A percentile compares a stretch with the other conserved stretches of the same genome.
Evolutionary conservation across 345 rosid genomes (phyloP).

Genomic region (Orychophragmus violaceus): DNA sequence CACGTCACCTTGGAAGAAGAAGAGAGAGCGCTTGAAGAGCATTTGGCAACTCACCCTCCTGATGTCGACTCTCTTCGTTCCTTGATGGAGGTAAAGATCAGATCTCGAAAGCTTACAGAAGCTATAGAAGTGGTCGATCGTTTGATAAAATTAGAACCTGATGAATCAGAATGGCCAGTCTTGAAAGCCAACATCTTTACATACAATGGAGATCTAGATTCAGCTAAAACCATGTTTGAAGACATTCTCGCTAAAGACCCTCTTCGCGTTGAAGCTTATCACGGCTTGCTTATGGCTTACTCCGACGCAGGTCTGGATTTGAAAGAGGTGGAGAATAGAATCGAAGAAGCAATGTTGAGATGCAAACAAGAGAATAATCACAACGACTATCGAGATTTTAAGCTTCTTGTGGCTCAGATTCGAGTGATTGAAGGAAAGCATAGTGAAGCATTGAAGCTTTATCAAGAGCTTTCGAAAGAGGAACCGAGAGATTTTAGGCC

Average conservation of each 20-base stretch:
- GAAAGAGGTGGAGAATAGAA: constrained; percentile 47
- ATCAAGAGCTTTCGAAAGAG: constrained; percentile 66
- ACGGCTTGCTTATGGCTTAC: constrained; percentile 70
- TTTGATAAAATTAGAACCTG: constrained; percentile 66
- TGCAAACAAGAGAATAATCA: constrained; percentile 59
- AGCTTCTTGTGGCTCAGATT: constrained; percentile 74
- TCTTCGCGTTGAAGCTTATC: constrained; percentile 78
- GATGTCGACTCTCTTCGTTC: constrained; percentile 59
- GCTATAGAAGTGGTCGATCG: constrained; percentile 63
- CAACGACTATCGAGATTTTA: constrained; percentile 64
- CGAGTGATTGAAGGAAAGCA: constrained; percentile 63
- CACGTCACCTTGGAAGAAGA: constrained; percentile 36
- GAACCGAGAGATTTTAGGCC: constrained; percentile 95
- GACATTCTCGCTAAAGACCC: constrained; percentile 68
- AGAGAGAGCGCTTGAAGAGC: constrained; percentile 52
- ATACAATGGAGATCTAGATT: constrained; percentile 57
- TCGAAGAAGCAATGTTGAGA: constrained; percentile 59
- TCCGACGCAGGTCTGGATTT: constrained; percentile 52
- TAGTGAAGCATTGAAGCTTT: constrained; percentile 69
- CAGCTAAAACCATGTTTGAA: constrained; percentile 55
- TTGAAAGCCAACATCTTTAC: constrained; percentile 57
- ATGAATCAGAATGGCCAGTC: constrained; percentile 70
- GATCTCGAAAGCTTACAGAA: constrained; percentile 48
- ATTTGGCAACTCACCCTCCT: constrained; percentile 33
- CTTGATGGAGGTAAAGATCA: constrained; percentile 74